Conservation (phyloP, 306 rosid species). For the Abrus precatorius region DNA sequence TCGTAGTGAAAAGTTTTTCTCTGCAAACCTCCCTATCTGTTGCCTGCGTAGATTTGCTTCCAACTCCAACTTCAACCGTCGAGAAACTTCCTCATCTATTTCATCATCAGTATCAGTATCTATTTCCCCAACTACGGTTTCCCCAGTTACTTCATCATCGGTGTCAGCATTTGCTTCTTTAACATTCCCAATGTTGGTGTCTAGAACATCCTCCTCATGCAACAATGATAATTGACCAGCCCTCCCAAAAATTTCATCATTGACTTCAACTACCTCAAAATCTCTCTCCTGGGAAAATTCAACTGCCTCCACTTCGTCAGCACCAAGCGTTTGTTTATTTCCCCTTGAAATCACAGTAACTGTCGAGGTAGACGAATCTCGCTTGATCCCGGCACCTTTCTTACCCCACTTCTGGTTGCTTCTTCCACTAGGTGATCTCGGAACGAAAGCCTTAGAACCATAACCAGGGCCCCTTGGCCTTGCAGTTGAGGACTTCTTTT, state of each 20-base stretch:
- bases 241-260: constrained; percentile 48
- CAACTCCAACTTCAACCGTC: constrained; percentile 56
- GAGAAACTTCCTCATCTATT: constrained; percentile 51
- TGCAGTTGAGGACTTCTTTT: constrained; percentile 51
- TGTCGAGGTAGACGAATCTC: constrained; percentile 51
- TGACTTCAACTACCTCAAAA: constrained; percentile 46
- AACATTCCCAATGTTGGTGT: constrained; percentile 40
- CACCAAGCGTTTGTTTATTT: constrained; percentile 44
- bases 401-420: constrained; percentile 56
- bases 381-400: constrained; percentile 47
- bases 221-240: constrained; percentile 47
- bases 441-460: constrained; percentile 56
- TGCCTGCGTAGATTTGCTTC: constrained; percentile 60
- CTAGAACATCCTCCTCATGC: constrained; percentile 45
- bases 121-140: constrained; percentile 36
- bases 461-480: constrained; percentile 51
- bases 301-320: constrained; percentile 46
- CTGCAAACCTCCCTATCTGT: constrained; percentile 70
- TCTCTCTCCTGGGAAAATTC: constrained; percentile 48
- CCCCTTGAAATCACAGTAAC: constrained; percentile 47
- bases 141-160: constrained; percentile 40
- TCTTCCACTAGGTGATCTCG: constrained; percentile 49
- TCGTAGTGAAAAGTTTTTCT: constrained; percentile 61
- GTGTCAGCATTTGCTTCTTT: constrained; percentile 38
- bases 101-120: neutral